Percentiles rank a stretch among this genome's conserved stretches.
Conservation (phyloP, 2,329 filamentous ascomycete genomes). For the Chrysoporthe puriensis region DNA sequence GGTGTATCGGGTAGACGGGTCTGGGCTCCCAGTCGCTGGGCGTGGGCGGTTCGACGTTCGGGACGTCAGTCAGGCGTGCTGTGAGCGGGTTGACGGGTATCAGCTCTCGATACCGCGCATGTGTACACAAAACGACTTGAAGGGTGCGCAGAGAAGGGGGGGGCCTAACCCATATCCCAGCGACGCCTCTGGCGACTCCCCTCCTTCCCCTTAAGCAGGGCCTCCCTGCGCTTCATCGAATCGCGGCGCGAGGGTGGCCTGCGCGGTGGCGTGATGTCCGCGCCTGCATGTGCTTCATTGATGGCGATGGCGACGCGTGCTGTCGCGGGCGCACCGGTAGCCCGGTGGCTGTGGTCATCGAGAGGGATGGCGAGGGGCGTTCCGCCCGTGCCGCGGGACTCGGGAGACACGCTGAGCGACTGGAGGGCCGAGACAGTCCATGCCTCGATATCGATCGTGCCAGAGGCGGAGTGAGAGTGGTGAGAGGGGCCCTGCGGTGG, state of each 20-base stretch:
- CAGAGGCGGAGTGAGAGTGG: constrained; percentile 35
- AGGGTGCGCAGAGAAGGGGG: not conserved
- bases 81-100: constrained; percentile 9
- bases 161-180: constrained; percentile 85
- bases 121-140: not conserved
- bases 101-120: not conserved
- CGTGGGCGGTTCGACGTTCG: constrained; percentile 80
- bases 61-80: constrained; percentile 88
- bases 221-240: constrained; percentile 67
- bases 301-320: constrained; percentile 31
- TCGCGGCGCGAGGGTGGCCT: constrained; percentile 57
- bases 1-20: constrained; percentile 77
- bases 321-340: constrained; percentile 33
- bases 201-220: constrained; percentile 85
- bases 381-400: constrained; percentile 57
- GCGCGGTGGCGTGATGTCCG: constrained; percentile 42
- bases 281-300: constrained; percentile 26
- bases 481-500: constrained; percentile 28
- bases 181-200: constrained; percentile 82
- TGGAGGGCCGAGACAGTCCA: constrained; percentile 66
- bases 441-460: constrained; percentile 63
- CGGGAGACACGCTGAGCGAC: constrained; percentile 57
- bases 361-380: constrained; percentile 75
- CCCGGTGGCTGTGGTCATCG: constrained; percentile 54
- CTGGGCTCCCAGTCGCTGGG: constrained; percentile 81